Evolutionary conservation across 164 flowering plant genomes (phyloP), one percentile per base, ranked within the genome.

Genomic region (Taxillus chinensis): DNA sequence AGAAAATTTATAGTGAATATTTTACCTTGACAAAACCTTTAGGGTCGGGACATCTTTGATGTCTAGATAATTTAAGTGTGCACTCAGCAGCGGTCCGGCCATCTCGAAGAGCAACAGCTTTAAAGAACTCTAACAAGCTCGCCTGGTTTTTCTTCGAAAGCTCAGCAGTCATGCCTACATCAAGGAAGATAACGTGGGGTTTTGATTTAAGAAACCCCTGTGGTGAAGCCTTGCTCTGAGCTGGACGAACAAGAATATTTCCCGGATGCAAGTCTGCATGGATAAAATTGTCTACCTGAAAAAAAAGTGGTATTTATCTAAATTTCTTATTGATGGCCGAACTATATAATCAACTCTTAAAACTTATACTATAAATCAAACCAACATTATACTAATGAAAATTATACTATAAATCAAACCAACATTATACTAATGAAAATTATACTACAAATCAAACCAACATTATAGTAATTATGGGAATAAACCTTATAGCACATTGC

Each of bases 251-350:
- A 70, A 88, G 87, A 62, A 88, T 86, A 70, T 88, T 86, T 62
- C 95, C 92, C 15, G 92, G 95, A 79, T 88, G 95, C 88, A 88
- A 79, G 77, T 88, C 92, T 16, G 95, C 89, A 78, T 88, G 95
- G 68, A 88, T 73, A 72, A 88, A 88, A 70, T 88, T 88, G 72
- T 88, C 95, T 54, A 83, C 86, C 95, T 87, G 89, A 45, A 80
- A 73, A 55, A 49, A 49, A 49, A 9, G 12, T 9, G 13, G 1
- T 12, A 49, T 1, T n/a, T n/a, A 49, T 7, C 46, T 43, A 43
- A 43, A 7, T 49, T 7, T n/a, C 2, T 3, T 49, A 49, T 9
- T 49, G 52, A 49, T 7, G 52, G 13, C 52, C 0, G 52, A 4
- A 7, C 5, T 49, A 49, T 49, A 49, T 27, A 27, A 27, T 27